Conservation (phyloP, 2,329 filamentous ascomycete species). For the Pseudogymnoascus sp. region DNA sequence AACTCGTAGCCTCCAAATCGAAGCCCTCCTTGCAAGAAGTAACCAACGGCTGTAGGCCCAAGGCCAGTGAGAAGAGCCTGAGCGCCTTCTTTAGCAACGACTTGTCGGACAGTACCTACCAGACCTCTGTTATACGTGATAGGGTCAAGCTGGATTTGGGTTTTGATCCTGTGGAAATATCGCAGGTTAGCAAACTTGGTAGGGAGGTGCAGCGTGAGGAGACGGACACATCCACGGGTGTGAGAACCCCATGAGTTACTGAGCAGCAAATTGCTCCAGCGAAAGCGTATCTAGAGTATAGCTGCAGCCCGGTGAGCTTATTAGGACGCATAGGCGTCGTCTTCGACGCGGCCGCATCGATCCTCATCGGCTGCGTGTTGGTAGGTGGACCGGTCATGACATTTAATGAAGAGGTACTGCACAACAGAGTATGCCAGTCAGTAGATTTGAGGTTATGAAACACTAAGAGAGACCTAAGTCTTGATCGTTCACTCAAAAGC, state of each 20-base stretch:
- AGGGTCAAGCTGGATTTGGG: conserved; percentile 87
- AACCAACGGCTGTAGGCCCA: conserved; percentile 78
- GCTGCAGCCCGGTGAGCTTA: conserved; percentile 53
- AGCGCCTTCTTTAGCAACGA: conserved; percentile 75
- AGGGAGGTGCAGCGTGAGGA: conserved; percentile 5
- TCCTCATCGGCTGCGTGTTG: background rate
- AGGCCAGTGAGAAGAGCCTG: conserved; percentile 78
- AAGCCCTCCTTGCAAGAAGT: conserved; percentile 89
- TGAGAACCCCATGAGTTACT: conserved; percentile 91
- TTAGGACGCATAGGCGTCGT: conserved; percentile 22
- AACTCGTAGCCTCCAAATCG: conserved; percentile 95
- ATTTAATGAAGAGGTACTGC: background rate
- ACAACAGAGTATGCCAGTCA: background rate
- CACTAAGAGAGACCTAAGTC: background rate
- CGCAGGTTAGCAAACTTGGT: conserved; percentile 17
- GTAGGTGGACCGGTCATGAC: background rate
- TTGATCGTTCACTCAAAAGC: background rate
- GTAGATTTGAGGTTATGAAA: background rate
- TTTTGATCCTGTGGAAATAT: conserved; percentile 66
- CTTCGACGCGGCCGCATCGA: background rate
- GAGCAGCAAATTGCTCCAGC: conserved; percentile 97
- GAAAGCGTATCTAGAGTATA: conserved; percentile 95
- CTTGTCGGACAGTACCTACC: conserved; percentile 78
- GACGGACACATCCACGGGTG: conserved; percentile 98
- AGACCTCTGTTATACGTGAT: conserved; percentile 80